Conservation (phyloP, 2,329 filamentous ascomycete genomes). For the Penicillium psychrosexuale region DNA sequence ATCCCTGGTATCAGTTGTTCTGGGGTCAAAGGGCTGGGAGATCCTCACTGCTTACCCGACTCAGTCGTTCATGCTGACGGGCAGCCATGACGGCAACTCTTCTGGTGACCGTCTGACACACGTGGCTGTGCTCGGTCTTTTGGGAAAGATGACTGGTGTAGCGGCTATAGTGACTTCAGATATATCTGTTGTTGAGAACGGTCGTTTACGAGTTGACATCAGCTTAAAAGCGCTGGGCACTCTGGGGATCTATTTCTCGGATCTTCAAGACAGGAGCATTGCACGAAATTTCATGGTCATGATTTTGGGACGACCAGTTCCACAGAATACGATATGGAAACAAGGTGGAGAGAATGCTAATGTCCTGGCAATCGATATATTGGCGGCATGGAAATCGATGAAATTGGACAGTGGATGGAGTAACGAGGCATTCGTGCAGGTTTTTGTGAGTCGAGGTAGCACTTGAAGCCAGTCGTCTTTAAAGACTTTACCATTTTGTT, state of each 20-base stretch:
- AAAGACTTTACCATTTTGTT: too few species aligned
- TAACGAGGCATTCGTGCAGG: constrained; percentile 71
- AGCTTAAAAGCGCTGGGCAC: constrained; percentile 75
- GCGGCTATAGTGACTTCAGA: constrained; percentile 69
- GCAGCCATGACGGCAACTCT: constrained; percentile 28
- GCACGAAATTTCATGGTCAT: constrained; percentile 68
- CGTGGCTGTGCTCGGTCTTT: constrained; percentile 70
- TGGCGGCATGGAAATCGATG: constrained; percentile 73
- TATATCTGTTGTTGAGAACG: constrained; percentile 57
- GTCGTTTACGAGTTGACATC: constrained; percentile 62
- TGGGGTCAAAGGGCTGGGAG: constrained; percentile 70
- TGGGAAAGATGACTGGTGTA: constrained; percentile 86
- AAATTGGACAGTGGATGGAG: constrained; percentile 68
- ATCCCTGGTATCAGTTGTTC: constrained; percentile 58
- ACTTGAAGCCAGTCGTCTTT: neutral
- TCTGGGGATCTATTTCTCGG: constrained; percentile 70
- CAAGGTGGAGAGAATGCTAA: constrained; percentile 43
- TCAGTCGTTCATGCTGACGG: constrained; percentile 48
- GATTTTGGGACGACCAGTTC: constrained; percentile 69
- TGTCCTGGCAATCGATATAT: constrained; percentile 74
- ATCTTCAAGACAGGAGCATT: constrained; percentile 59
- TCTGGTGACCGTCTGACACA: constrained; percentile 40
- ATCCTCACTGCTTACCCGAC: constrained; percentile 74
- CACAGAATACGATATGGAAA: constrained; percentile 61
- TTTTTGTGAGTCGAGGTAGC: constrained; percentile 47